Conservation (phyloP, 2,329 filamentous ascomycete species). For the Coniochaeta sp. region DNA sequence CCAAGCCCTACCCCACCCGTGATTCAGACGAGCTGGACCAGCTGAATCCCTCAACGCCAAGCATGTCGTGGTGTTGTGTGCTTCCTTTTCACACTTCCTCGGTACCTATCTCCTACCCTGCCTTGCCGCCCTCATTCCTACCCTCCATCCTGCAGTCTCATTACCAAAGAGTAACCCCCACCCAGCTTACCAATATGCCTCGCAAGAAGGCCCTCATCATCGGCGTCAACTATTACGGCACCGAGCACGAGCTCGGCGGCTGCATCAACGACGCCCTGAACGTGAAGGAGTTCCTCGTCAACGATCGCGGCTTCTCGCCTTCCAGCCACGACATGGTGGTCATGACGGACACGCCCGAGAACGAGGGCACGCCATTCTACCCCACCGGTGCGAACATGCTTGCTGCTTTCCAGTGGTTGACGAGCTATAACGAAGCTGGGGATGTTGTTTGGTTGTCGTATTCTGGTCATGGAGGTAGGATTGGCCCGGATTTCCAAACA, state of each 20-base stretch:
- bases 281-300: conserved; percentile 62
- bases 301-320: conserved; percentile 25
- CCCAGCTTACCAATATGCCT: not conserved
- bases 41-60: not conserved
- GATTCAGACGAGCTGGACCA: not conserved
- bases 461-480: conserved; percentile 29
- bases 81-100: not conserved
- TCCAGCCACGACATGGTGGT: conserved; percentile 70
- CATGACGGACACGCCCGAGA: conserved; percentile 73
- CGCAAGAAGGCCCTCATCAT: conserved; percentile 55
- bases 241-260: conserved; percentile 62
- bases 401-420: conserved; percentile 69
- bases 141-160: not conserved
- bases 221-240: conserved; percentile 75
- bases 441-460: conserved; percentile 74
- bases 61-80: not conserved
- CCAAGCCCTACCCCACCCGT: not conserved
- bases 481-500: not conserved
- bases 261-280: conserved; percentile 81
- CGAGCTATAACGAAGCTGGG: conserved; percentile 63
- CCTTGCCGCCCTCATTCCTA: not conserved
- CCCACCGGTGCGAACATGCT: conserved; percentile 70
- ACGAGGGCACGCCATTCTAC: conserved; percentile 64
- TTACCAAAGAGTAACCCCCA: conserved; percentile 1
- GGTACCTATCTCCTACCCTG: too few relatives aligned